Evolutionary conservation across 2,329 filamentous ascomycete genomes (phyloP).

Genomic region (Dactylella cylindrospora): DNA sequence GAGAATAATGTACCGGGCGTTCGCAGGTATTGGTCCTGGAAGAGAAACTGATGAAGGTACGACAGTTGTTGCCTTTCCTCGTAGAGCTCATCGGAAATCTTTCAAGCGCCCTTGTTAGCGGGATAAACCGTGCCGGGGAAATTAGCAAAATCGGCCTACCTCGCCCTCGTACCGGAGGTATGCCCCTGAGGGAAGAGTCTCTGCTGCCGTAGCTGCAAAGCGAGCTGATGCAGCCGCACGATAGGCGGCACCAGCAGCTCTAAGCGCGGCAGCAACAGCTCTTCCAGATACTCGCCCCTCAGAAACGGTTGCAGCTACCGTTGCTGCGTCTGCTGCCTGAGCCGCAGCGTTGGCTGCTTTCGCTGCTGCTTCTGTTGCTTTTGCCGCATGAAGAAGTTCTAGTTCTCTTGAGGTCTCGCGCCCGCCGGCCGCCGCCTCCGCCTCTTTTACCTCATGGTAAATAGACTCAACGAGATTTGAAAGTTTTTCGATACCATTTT

Average conservation of each 20-base stretch:
- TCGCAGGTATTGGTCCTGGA: background rate
- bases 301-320: background rate
- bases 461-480: background rate
- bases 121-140: background rate
- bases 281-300: background rate
- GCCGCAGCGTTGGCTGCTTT: background rate
- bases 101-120: background rate
- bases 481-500: background rate
- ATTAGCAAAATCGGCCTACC: background rate
- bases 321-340: background rate
- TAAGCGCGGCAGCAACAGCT: background rate
- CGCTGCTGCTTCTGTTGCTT: background rate
- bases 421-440: background rate
- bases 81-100: background rate
- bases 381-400: background rate
- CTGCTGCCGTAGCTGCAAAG: background rate
- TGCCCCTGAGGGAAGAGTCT: background rate
- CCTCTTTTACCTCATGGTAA: constrained; percentile 1
- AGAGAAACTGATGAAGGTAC: background rate
- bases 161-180: background rate
- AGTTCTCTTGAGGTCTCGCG: background rate
- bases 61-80: background rate
- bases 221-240: background rate
- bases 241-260: background rate
- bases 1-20: background rate